A percentile compares a stretch with the other conserved stretches of the same genome.
phyloP scores from a whole-genome alignment of 2,329 filamentous ascomycete species.

The Drechslerella dactyloides region DNA sequence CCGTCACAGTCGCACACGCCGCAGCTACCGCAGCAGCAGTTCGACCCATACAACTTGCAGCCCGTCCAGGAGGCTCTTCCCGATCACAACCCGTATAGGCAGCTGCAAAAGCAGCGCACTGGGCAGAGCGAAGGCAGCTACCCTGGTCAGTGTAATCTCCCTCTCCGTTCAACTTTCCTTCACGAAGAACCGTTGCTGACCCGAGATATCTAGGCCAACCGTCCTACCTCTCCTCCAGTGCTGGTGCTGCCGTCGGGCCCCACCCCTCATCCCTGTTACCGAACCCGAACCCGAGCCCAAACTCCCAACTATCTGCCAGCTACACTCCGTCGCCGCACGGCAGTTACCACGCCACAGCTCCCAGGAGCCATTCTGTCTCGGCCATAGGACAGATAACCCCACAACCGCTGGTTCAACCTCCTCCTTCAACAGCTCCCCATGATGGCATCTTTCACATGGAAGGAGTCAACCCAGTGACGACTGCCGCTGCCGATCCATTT shows the following conservation, averaged over 20 bases:
- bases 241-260: slow-evolving; percentile 23
- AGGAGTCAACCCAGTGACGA: slow-evolving; percentile 8
- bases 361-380: slow-evolving; percentile 38
- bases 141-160: slow-evolving; percentile 16
- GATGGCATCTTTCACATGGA: slow-evolving; percentile 44
- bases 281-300: neutral
- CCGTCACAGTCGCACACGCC: slow-evolving; percentile 18
- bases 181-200: neutral
- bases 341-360: slow-evolving; percentile 33
- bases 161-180: neutral
- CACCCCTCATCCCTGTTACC: slow-evolving; percentile 12
- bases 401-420: slow-evolving; percentile 20
- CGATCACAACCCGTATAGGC: slow-evolving; percentile 43
- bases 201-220: slow-evolving; percentile 24
- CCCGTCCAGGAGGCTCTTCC: slow-evolving; percentile 34
- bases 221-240: slow-evolving; percentile 43
- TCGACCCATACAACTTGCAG: slow-evolving; percentile 30
- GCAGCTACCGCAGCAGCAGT: slow-evolving; percentile 5
- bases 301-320: slow-evolving; percentile 5
- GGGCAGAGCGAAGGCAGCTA: slow-evolving; percentile 44
- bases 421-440: slow-evolving; percentile 21
- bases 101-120: slow-evolving; percentile 43
- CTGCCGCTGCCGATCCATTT: slow-evolving; percentile 19
- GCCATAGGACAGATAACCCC: slow-evolving; percentile 22
- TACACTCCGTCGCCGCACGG: slow-evolving; percentile 21